Percentiles rank a stretch among this genome's conserved stretches.
Evolutionary conservation across 306 rosid genomes (phyloP).

Genomic region (Clitoria ternatea): DNA sequence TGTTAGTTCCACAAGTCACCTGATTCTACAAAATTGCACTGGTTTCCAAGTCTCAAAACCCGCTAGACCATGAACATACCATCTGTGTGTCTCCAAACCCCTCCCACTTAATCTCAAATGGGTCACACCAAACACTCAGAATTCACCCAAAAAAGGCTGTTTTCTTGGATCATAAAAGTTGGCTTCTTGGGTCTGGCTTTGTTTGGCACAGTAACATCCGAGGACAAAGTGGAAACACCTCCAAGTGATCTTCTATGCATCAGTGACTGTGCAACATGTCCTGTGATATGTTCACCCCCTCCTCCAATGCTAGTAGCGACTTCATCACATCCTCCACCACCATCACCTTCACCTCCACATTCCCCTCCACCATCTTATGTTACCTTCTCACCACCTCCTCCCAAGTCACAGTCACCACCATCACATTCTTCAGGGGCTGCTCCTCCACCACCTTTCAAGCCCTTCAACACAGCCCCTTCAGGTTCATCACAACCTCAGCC

Average conservation of each 20-base stretch:
- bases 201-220: constrained; percentile 24
- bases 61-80: neutral
- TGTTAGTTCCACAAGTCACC: constrained; percentile 2
- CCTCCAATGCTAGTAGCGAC: constrained; percentile 25
- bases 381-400: constrained; percentile 20
- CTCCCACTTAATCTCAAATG: constrained; percentile 30
- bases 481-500: constrained; percentile 42
- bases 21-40: neutral
- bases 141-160: neutral
- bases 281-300: constrained; percentile 68
- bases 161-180: constrained; percentile 29
- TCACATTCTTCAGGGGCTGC: constrained; percentile 28
- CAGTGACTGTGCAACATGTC: constrained; percentile 68
- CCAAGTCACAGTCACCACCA: constrained; percentile 28
- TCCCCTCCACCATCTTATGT: constrained; percentile 15
- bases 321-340: constrained; percentile 35
- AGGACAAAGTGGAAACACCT: constrained; percentile 28
- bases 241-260: constrained; percentile 40
- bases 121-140: neutral
- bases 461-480: constrained; percentile 39
- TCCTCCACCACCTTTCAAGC: constrained; percentile 48
- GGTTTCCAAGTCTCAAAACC: constrained; percentile 9
- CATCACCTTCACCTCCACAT: constrained; percentile 11
- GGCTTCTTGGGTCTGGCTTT: constrained; percentile 29
- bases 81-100: neutral